A percentile compares a stretch with the other conserved stretches of the same genome.
phyloP scores from a whole-genome alignment of 108 stramenopile genomes.

The Fistulifera pelliculosa region DNA sequence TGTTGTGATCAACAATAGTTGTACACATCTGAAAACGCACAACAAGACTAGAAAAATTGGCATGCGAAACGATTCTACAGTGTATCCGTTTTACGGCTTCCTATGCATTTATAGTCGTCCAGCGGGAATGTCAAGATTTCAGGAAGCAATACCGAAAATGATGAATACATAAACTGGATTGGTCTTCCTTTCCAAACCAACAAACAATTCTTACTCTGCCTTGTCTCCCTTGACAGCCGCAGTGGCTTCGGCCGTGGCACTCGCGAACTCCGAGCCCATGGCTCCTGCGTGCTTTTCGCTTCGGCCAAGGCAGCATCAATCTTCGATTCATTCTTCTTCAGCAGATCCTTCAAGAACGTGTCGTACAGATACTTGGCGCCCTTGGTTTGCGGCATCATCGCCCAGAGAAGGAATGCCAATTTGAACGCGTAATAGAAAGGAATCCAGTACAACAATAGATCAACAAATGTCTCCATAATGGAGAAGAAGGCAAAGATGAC shows the following conservation, averaged over 20 bases:
- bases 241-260: not conserved
- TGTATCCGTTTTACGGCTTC: too few species aligned
- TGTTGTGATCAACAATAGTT: too few species aligned
- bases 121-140: too few species aligned
- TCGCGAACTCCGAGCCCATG: not conserved
- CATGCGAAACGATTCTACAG: too few species aligned
- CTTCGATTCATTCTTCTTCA: constrained; percentile 69
- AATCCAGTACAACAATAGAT: constrained; percentile 79
- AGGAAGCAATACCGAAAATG: too few species aligned
- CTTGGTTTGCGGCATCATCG: constrained; percentile 76
- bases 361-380: constrained; percentile 89
- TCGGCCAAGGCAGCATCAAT: constrained; percentile 78
- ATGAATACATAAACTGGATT: too few species aligned
- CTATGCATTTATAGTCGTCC: too few species aligned
- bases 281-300: constrained; percentile 32
- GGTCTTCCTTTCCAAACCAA: too few species aligned
- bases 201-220: not conserved
- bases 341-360: constrained; percentile 75
- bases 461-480: constrained; percentile 77
- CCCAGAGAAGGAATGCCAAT: constrained; percentile 83
- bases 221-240: not conserved
- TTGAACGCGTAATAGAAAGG: constrained; percentile 89
- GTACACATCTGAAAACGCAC: too few species aligned
- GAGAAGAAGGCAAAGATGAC: constrained; percentile 84
- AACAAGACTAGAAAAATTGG: too few species aligned